Evolutionary conservation across 2,329 filamentous ascomycete species (phyloP), one percentile per base, ranked within the genome.

Genomic region (Colletotrichum orbiculare): DNA sequence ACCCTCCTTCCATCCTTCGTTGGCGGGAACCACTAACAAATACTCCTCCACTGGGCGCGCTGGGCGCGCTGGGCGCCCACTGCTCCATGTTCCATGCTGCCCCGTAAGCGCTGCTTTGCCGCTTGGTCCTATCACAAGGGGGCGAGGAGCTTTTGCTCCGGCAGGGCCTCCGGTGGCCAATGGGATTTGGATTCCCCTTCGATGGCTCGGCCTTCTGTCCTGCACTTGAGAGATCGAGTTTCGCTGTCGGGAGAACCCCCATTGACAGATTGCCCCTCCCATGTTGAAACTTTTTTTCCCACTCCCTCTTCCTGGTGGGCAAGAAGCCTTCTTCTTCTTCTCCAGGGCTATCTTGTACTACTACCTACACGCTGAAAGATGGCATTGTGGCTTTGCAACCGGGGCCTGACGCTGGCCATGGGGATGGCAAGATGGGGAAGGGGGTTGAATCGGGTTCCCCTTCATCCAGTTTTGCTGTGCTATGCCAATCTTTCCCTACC

Each of bases 61-160:
- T 5, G 25, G 4, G 25, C 25, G 25, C 25, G 2, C 25, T 5
- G 25, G 4, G 25, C 25, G 25, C 25, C 25, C 41, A 57, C 53
- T 43, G 54, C 59, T 10, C 53, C 52, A 48, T 54, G 64, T 53
- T 67, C 60, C 64, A 54, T 58, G 54, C 63, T 43, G 62, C 49
- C 63, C 59, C 66, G 47, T 64, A 52, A 58, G 64, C 59, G 63
- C 59, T 56, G 58, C 54, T 58, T 63, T 66, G 58, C 63, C 63
- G 48, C 66, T 43, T 38, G 25, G 48, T 42, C 64, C 66, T 68
- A 54, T 62, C 54, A 67, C 52, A 66, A 50, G 58, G 58, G 48
- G 9, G 2, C 1, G 15, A 53, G 66, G 64, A 67, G 59, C 64
- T 46, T 64, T 68, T 67, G 47, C 66, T 68, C 66, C 66, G 66